Base-by-base conservation (phyloP, 495 filamentous ascomycete genomes). In the Thermothielavioides terrestris region DNA sequence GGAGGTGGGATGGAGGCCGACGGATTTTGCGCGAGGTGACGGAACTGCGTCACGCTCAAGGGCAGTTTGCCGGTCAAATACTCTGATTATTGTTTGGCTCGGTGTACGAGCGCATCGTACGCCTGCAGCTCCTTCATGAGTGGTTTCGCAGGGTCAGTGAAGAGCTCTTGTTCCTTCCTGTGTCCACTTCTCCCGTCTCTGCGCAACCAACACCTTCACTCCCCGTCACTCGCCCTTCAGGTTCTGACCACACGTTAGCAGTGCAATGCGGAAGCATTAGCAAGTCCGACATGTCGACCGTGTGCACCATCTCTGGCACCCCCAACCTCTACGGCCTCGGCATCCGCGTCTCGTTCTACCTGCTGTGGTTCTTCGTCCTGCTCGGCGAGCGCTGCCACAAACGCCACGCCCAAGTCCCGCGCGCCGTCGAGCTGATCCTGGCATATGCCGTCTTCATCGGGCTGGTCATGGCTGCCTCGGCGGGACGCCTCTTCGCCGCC, bases 341-440 rank as follows among this genome's bases (percentile, higher is more conserved):
- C 20, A 67, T 69, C 47, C 65, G 67, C 28, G 45, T 59, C 17
- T 56, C 61, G 11, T 67, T 69, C 45, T 69, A 69, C 37, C 58
- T 68, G 34, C 54, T 65, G 8, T 68, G 62, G 63, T 55, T 62
- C 42, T 52, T 42, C 1, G 46, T 47, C 7, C 40, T 63, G 2
- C 30, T 57, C 17, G 58, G 61, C 18, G 42, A 55, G 17, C 66
- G 60, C 52, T 36, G 65, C 15, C 31, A 43, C 2, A 36, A 46
- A 34, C 42, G 36, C 0, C 42, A 51, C 8, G 47, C 53, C 18
- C 46, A 61, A 1, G 32, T 65, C 7, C 31, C 52, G 6, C 42
- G 47, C 0, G 44, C 32, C 9, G 43, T 40, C 0, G 56, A 62
- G 10, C 45, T 62, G 4, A 30, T 64, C 1, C 49, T 59, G 2